Percentiles rank a stretch among this genome's conserved stretches.
Evolutionary conservation across 768 basidiomycete genomes (phyloP).

Genomic region (Termitomyces titanicus): DNA sequence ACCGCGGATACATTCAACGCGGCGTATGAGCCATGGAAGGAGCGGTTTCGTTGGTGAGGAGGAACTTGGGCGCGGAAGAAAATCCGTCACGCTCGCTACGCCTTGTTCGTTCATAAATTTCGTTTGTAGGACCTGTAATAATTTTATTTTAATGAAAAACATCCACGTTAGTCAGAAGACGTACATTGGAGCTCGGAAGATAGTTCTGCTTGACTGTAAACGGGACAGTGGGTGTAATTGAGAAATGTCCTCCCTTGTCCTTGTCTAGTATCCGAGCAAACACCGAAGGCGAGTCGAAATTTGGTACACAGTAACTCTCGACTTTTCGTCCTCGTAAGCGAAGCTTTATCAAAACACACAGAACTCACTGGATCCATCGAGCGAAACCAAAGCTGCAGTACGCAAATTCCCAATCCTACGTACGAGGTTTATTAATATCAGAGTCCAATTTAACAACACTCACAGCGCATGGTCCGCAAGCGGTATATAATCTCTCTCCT

Average conservation of each 20-base stretch:
- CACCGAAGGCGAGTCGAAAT: constrained; percentile 92
- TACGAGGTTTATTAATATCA: no score
- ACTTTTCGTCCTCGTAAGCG: constrained; percentile 39
- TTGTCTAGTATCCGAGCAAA: constrained; percentile 90
- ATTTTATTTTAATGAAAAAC: constrained; percentile 2
- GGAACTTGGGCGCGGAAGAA: constrained; percentile 64
- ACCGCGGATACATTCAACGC: constrained; percentile 87
- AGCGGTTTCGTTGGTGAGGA: constrained; percentile 51
- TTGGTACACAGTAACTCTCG: constrained; percentile 88
- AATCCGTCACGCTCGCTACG: constrained; percentile 83
- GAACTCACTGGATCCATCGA: constrained; percentile 72
- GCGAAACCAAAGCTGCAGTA: constrained; percentile 79
- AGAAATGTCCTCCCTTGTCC: constrained; percentile 91
- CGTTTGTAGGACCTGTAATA: constrained; percentile 74
- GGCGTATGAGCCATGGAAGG: constrained; percentile 81
- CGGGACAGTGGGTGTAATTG: constrained; percentile 67
- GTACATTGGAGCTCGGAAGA: constrained; percentile 76
- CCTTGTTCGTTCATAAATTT: constrained; percentile 92
- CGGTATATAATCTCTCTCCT: constrained; percentile 64
- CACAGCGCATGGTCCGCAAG: constrained; percentile 82
- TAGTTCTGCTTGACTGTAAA: constrained; percentile 82
- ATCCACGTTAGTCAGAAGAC: no score
- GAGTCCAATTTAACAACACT: no score
- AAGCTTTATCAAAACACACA: not conserved
- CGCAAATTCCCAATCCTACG: constrained; percentile 77